Percentiles rank a stretch among this genome's conserved stretches.
Conservation (phyloP, 495 filamentous ascomycete species). For the Trichoderma orchidacearum region DNA sequence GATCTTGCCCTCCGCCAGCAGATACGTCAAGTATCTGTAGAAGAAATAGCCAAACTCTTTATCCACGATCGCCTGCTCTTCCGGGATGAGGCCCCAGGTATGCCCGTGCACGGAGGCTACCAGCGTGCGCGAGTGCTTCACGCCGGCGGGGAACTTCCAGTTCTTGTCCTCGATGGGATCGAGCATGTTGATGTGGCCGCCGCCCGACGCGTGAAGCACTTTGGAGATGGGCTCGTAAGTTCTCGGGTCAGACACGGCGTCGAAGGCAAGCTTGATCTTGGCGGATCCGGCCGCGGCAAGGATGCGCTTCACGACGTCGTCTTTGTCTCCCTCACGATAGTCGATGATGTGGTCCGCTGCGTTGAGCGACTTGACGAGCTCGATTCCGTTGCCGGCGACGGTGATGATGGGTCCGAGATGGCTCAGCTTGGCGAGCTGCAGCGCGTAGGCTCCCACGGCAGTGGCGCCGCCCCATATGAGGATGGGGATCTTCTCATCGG, state of each 20-base stretch:
- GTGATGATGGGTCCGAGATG: slow-evolving; percentile 24
- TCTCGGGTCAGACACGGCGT: slow-evolving; percentile 13
- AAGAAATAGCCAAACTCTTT: slow-evolving; percentile 22
- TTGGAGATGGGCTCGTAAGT: slow-evolving; percentile 13
- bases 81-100: slow-evolving; percentile 5
- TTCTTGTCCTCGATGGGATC: slow-evolving; percentile 10
- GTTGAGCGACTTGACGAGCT: slow-evolving; percentile 18
- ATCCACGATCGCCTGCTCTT: slow-evolving; percentile 11
- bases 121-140: slow-evolving; percentile 6
- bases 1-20: slow-evolving; percentile 18
- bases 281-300: slow-evolving; percentile 17
- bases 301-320: slow-evolving; percentile 16
- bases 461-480: slow-evolving; percentile 27
- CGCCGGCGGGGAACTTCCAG: slow-evolving; percentile 9
- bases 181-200: slow-evolving; percentile 11
- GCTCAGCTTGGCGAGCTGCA: slow-evolving; percentile 24
- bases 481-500: slow-evolving; percentile 6
- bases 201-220: slow-evolving; percentile 8
- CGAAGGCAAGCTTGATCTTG: slow-evolving; percentile 15
- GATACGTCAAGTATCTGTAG: slow-evolving; percentile 14
- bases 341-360: slow-evolving; percentile 24
- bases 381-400: slow-evolving; percentile 16
- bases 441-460: slow-evolving; percentile 25
- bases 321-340: slow-evolving; percentile 25
- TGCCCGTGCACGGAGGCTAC: slow-evolving; percentile 8